Base-by-base conservation (phyloP, 352 stramenopile genomes). In the Pythium myriotylum region DNA sequence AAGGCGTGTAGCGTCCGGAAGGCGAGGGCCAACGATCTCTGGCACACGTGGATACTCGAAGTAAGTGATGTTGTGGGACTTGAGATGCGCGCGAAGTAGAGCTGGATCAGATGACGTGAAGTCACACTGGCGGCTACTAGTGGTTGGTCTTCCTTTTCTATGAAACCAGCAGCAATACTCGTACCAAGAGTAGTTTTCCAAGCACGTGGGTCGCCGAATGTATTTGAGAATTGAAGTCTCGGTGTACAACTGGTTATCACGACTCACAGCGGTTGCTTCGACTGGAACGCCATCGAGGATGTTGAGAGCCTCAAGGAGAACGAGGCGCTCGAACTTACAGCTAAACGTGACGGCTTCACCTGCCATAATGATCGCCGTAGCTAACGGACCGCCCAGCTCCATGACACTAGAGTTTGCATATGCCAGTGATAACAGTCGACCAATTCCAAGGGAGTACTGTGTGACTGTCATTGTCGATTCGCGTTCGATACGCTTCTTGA, bases 141-240 rank as follows among this genome's bases (percentile, higher is more conserved):
- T 10, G 39, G 22, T 12, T 22, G 16, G 7, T 4, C 12, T 12
- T 5, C 22, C 24, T 2, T 27, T 16, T 16, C 37, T 35, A 23
- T 23, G 29, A n/a, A 68, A 66, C 61, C 67, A 70, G 6, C 37
- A 48, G 26, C 57, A 68, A 33, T 54, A 70, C 32, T 74, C 67
- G 27, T 70, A 74, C 67, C 62, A 74, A 16, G 52, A 57, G 3
- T 22, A 54, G 0, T 37, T 2, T 12, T 70, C 56, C 0, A 70
- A 27, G 13, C 62, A 74, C 9, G 0, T 14, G 14, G 67, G 54
- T 4, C 62, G 46, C 7, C 33, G 19, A 0, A 58, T 49, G 32
- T 74, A 74, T n/a, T 54, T 54, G 2, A 29, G 2, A 22, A 70
- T 70, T 0, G 52, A 70, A 4, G 57, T 70, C 20, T 70, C 47